Conservation (phyloP, 2,329 filamentous ascomycete species). For the Epichloe typhina region DNA sequence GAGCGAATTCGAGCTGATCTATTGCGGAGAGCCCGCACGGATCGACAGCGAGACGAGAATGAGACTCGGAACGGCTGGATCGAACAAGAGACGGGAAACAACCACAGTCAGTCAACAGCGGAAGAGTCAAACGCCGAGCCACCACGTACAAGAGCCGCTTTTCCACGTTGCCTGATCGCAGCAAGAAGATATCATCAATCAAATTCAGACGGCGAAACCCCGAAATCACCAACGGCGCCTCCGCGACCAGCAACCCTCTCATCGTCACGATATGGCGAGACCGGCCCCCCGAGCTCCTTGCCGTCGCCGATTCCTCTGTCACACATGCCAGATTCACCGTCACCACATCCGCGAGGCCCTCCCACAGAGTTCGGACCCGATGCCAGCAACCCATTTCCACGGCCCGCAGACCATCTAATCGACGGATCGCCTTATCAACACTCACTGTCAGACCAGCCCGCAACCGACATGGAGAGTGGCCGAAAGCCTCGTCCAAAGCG, state of each 20-base stretch:
- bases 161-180: not conserved
- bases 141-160: not conserved
- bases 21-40: conserved; percentile 17
- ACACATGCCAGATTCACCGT: not conserved
- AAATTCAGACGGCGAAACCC: conserved; percentile 19
- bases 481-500: conserved; percentile 14
- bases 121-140: conserved; percentile 4
- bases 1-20: conserved; percentile 21
- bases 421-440: not conserved
- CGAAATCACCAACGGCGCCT: conserved; percentile 32
- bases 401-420: not conserved
- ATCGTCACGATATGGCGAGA: conserved; percentile 3
- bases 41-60: conserved; percentile 8
- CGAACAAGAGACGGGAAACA: not conserved
- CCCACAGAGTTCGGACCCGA: not conserved
- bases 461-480: not conserved
- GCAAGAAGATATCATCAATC: not conserved
- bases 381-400: not conserved
- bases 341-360: not conserved
- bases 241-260: not conserved
- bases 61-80: not conserved
- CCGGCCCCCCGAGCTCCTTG: conserved; percentile 6
- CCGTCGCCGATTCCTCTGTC: conserved; percentile 2
- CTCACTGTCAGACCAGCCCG: not conserved
- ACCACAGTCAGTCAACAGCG: not conserved